Evolutionary conservation across 2,329 filamentous ascomycete species (phyloP).

Genomic region (Didymella lethalis): DNA sequence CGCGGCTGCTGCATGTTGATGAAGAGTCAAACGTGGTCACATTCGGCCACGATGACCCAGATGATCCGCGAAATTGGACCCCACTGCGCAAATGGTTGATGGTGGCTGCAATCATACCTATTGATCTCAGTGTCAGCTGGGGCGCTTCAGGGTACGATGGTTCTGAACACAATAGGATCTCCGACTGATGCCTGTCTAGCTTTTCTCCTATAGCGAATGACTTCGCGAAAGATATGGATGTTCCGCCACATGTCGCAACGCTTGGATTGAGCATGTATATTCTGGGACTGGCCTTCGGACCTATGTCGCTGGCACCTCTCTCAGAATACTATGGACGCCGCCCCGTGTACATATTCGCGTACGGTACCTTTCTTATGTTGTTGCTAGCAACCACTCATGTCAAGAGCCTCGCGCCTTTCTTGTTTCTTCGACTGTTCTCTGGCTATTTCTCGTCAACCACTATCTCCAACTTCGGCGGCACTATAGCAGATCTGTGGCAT

Average conservation of each 20-base stretch:
- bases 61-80: conserved; percentile 50
- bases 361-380: conserved; percentile 54
- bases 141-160: conserved; percentile 53
- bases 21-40: conserved; percentile 21
- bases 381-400: conserved; percentile 56
- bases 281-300: conserved; percentile 55
- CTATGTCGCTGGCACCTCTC: conserved; percentile 47
- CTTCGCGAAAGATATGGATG: conserved; percentile 53
- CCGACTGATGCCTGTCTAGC: conserved; percentile 5
- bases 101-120: conserved; percentile 47
- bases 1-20: conserved; percentile 17
- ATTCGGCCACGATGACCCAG: conserved; percentile 30
- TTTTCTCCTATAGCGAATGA: conserved; percentile 56
- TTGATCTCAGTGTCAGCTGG: conserved; percentile 52
- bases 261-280: conserved; percentile 58
- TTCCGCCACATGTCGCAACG: conserved; percentile 53
- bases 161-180: neutral
- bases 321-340: conserved; percentile 54
- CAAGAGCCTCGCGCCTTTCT: conserved; percentile 52
- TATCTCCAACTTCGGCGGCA: conserved; percentile 53
- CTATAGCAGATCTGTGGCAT: conserved; percentile 57
- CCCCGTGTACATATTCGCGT: conserved; percentile 55
- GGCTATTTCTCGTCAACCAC: conserved; percentile 56
- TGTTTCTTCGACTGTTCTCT: conserved; percentile 55
- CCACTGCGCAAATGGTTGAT: conserved; percentile 47